Evolutionary conservation across 768 basidiomycete species (phyloP).

Genomic region (Suillus fuscotomentosus): DNA sequence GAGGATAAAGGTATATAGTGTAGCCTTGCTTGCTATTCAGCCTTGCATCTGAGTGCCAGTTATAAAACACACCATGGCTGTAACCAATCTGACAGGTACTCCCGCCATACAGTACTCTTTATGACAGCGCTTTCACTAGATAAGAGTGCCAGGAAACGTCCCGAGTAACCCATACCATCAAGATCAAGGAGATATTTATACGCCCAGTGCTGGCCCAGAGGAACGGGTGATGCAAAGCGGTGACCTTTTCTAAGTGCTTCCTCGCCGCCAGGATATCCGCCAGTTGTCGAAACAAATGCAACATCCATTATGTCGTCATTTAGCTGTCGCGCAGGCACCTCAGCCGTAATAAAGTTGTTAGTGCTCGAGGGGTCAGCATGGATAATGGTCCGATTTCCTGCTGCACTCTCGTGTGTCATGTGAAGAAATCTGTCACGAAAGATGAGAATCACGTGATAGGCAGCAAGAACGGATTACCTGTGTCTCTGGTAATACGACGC

Average conservation of each 20-base stretch:
- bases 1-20: conserved; percentile 93
- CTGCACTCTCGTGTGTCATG: conserved; percentile 58
- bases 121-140: conserved; percentile 87
- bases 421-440: conserved; percentile 56
- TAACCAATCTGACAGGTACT: conserved; percentile 90
- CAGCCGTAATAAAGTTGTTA: conserved; percentile 55
- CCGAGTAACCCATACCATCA: conserved; percentile 95
- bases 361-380: conserved; percentile 67
- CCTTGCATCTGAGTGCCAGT: not conserved
- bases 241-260: conserved; percentile 60
- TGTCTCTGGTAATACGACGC: conserved; percentile 84
- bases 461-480: conserved; percentile 42
- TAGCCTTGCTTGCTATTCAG: conserved; percentile 52
- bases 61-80: conserved; percentile 69
- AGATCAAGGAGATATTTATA: conserved; percentile 93
- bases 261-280: conserved; percentile 76
- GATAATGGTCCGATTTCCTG: conserved; percentile 58
- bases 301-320: conserved; percentile 86
- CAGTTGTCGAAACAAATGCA: conserved; percentile 79
- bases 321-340: conserved; percentile 56
- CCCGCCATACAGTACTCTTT: conserved; percentile 89
- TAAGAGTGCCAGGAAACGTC: conserved; percentile 80
- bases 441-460: not conserved
- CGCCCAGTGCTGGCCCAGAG: conserved; percentile 84
- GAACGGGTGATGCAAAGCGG: conserved; percentile 72